These are phyloP conservation scores for Alternaria consortialis DNA, from an alignment of 2,329 filamentous ascomycete species.

Conservation along the genomic window DNA sequence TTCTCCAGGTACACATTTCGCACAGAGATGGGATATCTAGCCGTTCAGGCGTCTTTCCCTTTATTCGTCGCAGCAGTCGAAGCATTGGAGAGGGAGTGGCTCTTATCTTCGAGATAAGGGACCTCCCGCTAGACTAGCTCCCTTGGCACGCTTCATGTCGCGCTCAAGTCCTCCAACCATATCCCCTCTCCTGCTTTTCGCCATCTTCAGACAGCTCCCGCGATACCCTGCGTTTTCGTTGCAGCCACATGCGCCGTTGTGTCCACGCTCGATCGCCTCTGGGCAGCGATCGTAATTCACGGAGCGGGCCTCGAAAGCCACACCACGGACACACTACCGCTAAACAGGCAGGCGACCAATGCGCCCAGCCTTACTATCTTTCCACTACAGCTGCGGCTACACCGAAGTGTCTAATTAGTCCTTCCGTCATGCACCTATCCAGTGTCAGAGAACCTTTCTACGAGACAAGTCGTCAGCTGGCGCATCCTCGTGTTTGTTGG, in stretches of 20 bases:
- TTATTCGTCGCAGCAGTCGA: not conserved
- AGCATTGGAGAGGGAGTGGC: not conserved
- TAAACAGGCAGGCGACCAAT: constrained; percentile 26
- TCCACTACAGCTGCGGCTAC: constrained; percentile 10
- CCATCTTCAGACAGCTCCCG: constrained; percentile 1
- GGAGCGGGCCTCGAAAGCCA: constrained; percentile 6
- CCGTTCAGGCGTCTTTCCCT: not conserved
- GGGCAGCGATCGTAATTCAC: constrained; percentile 2
- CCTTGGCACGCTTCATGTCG: constrained; percentile 4
- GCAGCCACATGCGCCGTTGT: constrained; percentile 2
- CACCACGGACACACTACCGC: constrained; percentile 13
- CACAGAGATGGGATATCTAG: not conserved
- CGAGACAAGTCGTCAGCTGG: constrained; percentile 3
- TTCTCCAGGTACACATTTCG: not conserved
- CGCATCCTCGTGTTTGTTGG: constrained; percentile 9
- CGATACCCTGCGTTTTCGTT: not conserved
- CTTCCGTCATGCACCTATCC: constrained; percentile 10
- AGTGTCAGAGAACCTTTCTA: not conserved
- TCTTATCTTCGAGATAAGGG: constrained; percentile 4
- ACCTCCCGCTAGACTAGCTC: not conserved
- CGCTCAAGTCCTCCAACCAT: constrained; percentile 10
- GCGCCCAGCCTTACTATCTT: constrained; percentile 24
- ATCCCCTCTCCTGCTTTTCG: not conserved
- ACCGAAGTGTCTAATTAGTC: constrained; percentile 6
- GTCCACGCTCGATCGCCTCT: not conserved